Conservation (phyloP, 2,329 filamentous ascomycete genomes). For the Diaporthe citrichinensis region DNA sequence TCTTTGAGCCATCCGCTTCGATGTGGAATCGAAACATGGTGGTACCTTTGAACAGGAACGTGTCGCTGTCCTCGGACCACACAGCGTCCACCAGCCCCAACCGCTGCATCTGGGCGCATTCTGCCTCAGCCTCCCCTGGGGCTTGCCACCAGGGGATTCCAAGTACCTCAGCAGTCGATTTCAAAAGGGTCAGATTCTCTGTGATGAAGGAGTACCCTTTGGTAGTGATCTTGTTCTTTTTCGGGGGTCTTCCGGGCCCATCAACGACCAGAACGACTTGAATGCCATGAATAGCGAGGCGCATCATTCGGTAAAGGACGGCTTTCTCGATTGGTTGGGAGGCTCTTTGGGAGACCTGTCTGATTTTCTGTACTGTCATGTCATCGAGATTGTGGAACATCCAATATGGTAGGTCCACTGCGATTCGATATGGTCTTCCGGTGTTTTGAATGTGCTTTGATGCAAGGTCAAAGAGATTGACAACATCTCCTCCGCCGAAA, state of each 20-base stretch:
- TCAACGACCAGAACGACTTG: constrained; percentile 1
- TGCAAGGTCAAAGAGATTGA: constrained; percentile 10
- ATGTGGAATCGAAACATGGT: neutral
- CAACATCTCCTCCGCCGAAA: neutral
- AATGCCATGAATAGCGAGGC: neutral
- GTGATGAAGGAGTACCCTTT: neutral
- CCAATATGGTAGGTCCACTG: constrained; percentile 3
- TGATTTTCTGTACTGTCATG: neutral
- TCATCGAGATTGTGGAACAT: neutral
- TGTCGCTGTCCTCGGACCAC: constrained; percentile 95
- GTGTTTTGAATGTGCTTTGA: neutral
- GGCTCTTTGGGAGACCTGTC: neutral
- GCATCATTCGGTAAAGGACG: constrained; percentile 2
- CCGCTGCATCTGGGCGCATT: constrained; percentile 88
- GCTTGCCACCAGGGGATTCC: constrained; percentile 58
- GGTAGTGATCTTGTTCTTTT: neutral
- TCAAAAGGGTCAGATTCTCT: neutral
- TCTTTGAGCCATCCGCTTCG: neutral
- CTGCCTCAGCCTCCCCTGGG: constrained; percentile 94
- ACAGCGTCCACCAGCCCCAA: constrained; percentile 91
- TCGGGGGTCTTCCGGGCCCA: neutral
- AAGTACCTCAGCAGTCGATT: neutral
- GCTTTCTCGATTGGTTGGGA: constrained; percentile 3
- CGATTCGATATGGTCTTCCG: neutral
- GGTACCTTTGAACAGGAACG: constrained; percentile 81